Percentiles rank a stretch among this genome's conserved stretches.
Evolutionary conservation across 805 yeast genomes (phyloP).

Genomic region (Hemisphaericaspora nanyangensis): DNA sequence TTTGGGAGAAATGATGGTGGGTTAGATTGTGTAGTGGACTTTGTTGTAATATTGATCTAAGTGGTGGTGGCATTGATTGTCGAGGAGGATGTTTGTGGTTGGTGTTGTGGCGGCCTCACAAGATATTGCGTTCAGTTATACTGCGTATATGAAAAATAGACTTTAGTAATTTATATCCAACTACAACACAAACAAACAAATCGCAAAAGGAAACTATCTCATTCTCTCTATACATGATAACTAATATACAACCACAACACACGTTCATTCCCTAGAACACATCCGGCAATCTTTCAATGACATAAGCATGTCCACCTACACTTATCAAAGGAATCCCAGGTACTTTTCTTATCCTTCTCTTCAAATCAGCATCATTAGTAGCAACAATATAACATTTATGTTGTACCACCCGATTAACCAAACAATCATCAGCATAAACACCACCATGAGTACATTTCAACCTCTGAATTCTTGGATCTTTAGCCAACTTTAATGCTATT

Average conservation of each 20-base stretch:
- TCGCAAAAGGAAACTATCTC: no score
- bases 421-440: conserved; percentile 97
- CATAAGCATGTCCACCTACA: conserved; percentile 91
- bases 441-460: conserved; percentile 91
- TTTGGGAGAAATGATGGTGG: conserved; percentile 2
- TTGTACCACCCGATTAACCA: conserved; percentile 88
- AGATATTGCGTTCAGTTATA: no score
- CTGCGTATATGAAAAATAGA: no score
- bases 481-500: conserved; percentile 87
- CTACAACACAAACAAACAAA: no score
- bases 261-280: conserved; percentile 51
- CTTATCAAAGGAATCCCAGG: conserved; percentile 98
- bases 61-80: neutral
- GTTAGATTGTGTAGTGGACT: neutral
- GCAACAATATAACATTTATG: conserved; percentile 98
- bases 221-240: neutral
- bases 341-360: conserved; percentile 88
- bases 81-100: neutral
- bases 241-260: conserved; percentile 1
- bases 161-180: no score
- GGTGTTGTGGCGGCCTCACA: neutral
- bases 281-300: conserved; percentile 91
- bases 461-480: conserved; percentile 87
- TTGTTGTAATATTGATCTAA: neutral
- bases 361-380: conserved; percentile 95